phyloP scores from a whole-genome alignment of 495 filamentous ascomycete genomes.

The Acidomyces sp. region DNA sequence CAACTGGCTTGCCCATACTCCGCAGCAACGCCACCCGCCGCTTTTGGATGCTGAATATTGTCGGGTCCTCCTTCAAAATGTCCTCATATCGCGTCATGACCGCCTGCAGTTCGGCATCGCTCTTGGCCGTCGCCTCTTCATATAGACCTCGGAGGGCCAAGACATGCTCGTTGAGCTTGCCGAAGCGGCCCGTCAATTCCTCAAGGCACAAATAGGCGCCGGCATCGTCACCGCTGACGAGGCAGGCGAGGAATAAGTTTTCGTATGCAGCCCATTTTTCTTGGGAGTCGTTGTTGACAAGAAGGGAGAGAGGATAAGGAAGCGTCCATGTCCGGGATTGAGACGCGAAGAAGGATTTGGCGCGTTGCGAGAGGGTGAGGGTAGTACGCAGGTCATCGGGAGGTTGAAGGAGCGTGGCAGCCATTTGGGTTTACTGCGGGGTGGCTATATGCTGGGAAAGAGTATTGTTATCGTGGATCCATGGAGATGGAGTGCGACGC shows the following conservation, averaged over 20 bases:
- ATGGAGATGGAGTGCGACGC: no score
- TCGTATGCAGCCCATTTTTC: conserved; percentile 75
- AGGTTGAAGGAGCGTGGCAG: conserved; percentile 25
- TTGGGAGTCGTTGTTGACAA: conserved; percentile 48
- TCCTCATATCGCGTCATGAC: conserved; percentile 66
- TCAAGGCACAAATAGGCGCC: conserved; percentile 63
- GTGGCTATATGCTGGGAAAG: no score
- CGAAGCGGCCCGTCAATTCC: conserved; percentile 65
- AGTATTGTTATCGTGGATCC: no score
- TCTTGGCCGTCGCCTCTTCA: conserved; percentile 67
- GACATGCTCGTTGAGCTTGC: conserved; percentile 65
- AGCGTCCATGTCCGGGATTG: conserved; percentile 35
- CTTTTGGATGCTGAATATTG: conserved; percentile 78
- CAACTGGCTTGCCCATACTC: conserved; percentile 50
- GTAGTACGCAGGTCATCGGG: conserved; percentile 36
- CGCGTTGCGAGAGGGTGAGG: conserved; percentile 63
- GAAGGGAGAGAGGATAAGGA: conserved; percentile 36
- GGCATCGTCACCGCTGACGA: conserved; percentile 72
- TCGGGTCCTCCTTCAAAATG: conserved; percentile 56
- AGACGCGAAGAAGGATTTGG: conserved; percentile 50
- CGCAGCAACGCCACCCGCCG: conserved; percentile 68
- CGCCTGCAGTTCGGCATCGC: conserved; percentile 46
- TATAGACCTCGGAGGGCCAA: conserved; percentile 71
- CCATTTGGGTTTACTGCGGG: no score
- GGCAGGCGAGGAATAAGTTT: conserved; percentile 67